Evolutionary conservation across 2,329 filamentous ascomycete species (phyloP).

Genomic region (Pseudocercospora fuligena): DNA sequence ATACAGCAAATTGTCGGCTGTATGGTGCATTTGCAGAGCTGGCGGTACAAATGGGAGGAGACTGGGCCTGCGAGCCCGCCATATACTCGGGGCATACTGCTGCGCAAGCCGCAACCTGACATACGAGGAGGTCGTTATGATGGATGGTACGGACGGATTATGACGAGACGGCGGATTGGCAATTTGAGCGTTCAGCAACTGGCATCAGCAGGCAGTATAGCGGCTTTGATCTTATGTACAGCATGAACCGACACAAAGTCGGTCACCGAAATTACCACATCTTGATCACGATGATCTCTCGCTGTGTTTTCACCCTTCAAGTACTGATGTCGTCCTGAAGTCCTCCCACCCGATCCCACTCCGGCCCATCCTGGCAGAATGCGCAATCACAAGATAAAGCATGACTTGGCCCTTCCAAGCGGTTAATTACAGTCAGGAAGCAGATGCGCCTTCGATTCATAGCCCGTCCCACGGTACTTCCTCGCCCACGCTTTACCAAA

Average conservation of each 20-base stretch:
- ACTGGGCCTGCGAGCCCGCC: background rate
- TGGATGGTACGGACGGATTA: background rate
- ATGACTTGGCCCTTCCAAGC: background rate
- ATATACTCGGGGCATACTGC: background rate
- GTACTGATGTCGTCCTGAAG: background rate
- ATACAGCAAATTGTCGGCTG: background rate
- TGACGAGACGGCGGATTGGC: conserved; percentile 6
- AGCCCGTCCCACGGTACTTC: conserved; percentile 12
- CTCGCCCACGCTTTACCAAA: conserved; percentile 24
- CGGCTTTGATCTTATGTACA: conserved; percentile 6
- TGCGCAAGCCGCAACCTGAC: background rate
- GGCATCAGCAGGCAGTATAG: conserved; percentile 4
- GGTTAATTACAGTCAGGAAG: background rate
- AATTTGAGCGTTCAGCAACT: conserved; percentile 14
- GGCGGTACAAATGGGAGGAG: background rate
- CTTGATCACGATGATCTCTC: background rate
- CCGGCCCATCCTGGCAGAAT: background rate
- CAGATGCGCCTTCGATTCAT: background rate
- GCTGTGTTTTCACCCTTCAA: background rate
- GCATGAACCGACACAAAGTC: background rate
- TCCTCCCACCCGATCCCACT: background rate
- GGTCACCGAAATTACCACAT: background rate
- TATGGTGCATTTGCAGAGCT: background rate
- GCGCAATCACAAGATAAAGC: background rate
- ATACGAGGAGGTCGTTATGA: background rate